Evolutionary conservation across 441 rosid genomes (phyloP), one percentile per base, ranked within the genome.

Genomic region (Populus hybrid): DNA sequence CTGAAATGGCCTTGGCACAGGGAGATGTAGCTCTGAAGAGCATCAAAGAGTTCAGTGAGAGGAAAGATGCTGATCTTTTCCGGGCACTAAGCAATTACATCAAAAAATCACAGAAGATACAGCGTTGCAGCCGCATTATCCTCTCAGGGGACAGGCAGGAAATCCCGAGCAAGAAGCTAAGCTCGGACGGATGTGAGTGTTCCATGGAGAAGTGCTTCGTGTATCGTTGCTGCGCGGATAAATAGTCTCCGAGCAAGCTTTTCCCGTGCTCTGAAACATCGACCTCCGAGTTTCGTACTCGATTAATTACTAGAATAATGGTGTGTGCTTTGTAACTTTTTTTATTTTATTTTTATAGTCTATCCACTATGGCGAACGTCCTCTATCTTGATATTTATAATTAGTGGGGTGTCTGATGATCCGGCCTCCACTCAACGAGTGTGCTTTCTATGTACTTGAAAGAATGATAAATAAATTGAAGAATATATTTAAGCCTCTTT

Each of bases 11-110:
- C 35, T 16, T 26, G 23, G 42, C 46, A 21, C 14, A 1, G n/a
- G 71, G 71, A 68, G 71, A 34, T 18, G 71, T 68, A 12, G 71
- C 71, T 20, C 71, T 68, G n/a, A 68, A 68, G 42, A 34, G 71
- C 46, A 30, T 68, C 16, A 8, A 34, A 20, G 23, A 68, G 21
- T 30, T 34, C 71, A 6, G 23, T 34, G 26, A 34, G 35, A 5
- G 71, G 71, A 68, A 35, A 68, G 26, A 68, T 8, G 20, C 21
- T 14, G 70, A n/a, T 30, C n/a, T 68, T 32, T 8, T 68, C 24
- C 40, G 1, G 10, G 71, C 16, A 34, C 24, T 68, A 2, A 68
- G 35, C 40, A 36, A 8, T 16, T 20, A 20, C 40, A 14, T 68
- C 71, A 12, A 20, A 20, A 16, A 32, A 7, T 26, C 34, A 28